Evolutionary conservation across 2,329 filamentous ascomycete genomes (phyloP), one percentile per base, ranked within the genome.

Genomic region (Plenodomus tracheiphilus): DNA sequence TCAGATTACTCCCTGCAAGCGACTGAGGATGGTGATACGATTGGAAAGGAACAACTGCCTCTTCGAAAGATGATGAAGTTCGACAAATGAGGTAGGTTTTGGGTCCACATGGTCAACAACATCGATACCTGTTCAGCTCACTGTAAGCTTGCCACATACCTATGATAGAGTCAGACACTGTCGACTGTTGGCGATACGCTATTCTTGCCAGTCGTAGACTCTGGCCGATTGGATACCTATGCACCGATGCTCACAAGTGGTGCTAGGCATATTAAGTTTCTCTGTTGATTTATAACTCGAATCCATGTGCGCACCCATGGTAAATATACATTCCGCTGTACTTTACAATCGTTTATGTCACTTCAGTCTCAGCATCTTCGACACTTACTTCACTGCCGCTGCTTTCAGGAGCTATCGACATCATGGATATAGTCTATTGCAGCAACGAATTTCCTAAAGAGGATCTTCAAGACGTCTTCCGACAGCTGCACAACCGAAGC

Each of bases 391-490:
- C 34, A 15, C 6, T 7, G 5, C 13, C 7, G 5, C 34, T n/a
- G 6, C 34, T 18, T 18, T 36, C 6, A 36, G 17, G 34, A 18
- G 19, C 20, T 35, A 16, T 25, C 11, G 35, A 10, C 41, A 41
- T 11, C 25, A 69, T 71, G 61, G 67, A 65, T 48, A 39, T 79
- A 30, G 42, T 69, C 34, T 78, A 73, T 58, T 80, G 80, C 60
- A 70, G 73, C 53, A 77, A 79, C 47, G 77, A 80, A 51, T 77
- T 80, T 43, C 77, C 78, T 0, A 67, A 63, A n/a, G 77, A 79
- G 30, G 73, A 79, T 50, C 54, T 79, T 9, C 50, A 66, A 19
- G 57, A 70, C 19, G 52, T 80, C 0, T 65, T 75, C 38, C 75
- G 77, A 8, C 56, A 65, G 3, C 59, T 81, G 10, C 68, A 73